phyloP scores from a whole-genome alignment of 2,329 filamentous ascomycete species.

The Aspergillus flavus region DNA sequence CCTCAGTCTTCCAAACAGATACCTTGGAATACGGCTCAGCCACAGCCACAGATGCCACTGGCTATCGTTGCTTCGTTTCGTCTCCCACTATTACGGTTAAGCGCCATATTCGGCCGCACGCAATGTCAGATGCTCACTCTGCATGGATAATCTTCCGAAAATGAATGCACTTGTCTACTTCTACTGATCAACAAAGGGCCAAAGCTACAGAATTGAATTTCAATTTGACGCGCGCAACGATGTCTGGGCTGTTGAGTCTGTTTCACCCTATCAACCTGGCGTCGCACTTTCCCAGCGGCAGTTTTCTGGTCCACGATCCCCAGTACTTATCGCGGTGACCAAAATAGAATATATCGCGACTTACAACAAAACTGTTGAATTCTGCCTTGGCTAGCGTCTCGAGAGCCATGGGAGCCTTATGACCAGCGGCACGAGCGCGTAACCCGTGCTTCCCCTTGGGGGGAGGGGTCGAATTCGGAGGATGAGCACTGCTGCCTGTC shows the following conservation, averaged over 20 bases:
- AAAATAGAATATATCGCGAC: background rate
- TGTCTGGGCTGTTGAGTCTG: background rate
- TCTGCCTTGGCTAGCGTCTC: background rate
- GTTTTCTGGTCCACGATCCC: background rate
- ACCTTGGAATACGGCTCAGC: conserved; percentile 12
- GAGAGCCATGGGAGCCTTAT: background rate
- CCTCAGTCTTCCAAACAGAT: conserved; percentile 13
- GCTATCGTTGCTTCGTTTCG: conserved; percentile 10
- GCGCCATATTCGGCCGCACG: conserved; percentile 12
- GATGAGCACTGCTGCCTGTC: background rate
- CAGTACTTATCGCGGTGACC: background rate
- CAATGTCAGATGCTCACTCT: conserved; percentile 1
- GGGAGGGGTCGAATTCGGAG: background rate
- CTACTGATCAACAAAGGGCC: background rate
- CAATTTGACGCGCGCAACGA: background rate
- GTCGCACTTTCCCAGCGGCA: background rate
- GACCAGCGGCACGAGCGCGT: background rate
- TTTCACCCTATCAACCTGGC: background rate
- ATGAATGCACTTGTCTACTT: background rate
- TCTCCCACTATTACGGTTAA: conserved; percentile 4
- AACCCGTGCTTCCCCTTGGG: background rate
- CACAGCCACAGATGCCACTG: conserved; percentile 18
- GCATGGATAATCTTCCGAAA: background rate
- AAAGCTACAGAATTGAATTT: background rate
- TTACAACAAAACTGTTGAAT: background rate